Conservation (phyloP, 2,329 filamentous ascomycete species). For the Capronia coronata region DNA sequence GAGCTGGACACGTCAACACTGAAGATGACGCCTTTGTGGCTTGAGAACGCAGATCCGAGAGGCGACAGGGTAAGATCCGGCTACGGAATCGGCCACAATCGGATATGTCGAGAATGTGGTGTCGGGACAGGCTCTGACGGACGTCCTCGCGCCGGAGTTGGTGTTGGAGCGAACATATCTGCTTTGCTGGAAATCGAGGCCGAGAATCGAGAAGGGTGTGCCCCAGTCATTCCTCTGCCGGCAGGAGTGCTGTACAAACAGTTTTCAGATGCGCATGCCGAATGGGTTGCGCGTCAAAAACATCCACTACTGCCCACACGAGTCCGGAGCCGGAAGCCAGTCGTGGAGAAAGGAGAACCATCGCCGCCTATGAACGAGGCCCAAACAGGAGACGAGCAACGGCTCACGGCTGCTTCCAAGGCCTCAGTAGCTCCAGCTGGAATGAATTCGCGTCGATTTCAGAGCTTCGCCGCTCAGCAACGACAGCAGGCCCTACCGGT, state of each 20-base stretch:
- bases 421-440: slow-evolving; percentile 1
- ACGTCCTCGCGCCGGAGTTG: slow-evolving; percentile 37
- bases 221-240: slow-evolving; percentile 42
- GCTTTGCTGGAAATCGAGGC: slow-evolving; percentile 42
- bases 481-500: slow-evolving; percentile 40
- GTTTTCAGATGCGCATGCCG: slow-evolving; percentile 36
- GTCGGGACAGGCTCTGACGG: slow-evolving; percentile 41
- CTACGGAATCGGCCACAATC: slow-evolving; percentile 40
- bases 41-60: slow-evolving; percentile 39
- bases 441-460: slow-evolving; percentile 16
- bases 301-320: slow-evolving; percentile 16
- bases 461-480: slow-evolving; percentile 43
- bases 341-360: slow-evolving; percentile 6
- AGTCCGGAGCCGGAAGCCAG: slow-evolving; percentile 22
- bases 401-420: slow-evolving; percentile 3
- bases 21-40: slow-evolving; percentile 38
- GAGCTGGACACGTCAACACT: slow-evolving; percentile 38
- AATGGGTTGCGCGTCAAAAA: slow-evolving; percentile 35
- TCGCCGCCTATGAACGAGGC: background rate
- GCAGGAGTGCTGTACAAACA: slow-evolving; percentile 42
- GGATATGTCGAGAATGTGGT: slow-evolving; percentile 42
- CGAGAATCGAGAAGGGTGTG: slow-evolving; percentile 42
- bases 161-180: slow-evolving; percentile 42
- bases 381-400: slow-evolving; percentile 3
- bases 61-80: slow-evolving; percentile 42